Percentiles rank a stretch among this genome's conserved stretches.
Conservation (phyloP, 306 rosid genomes). For the Vachellia collinsii region DNA sequence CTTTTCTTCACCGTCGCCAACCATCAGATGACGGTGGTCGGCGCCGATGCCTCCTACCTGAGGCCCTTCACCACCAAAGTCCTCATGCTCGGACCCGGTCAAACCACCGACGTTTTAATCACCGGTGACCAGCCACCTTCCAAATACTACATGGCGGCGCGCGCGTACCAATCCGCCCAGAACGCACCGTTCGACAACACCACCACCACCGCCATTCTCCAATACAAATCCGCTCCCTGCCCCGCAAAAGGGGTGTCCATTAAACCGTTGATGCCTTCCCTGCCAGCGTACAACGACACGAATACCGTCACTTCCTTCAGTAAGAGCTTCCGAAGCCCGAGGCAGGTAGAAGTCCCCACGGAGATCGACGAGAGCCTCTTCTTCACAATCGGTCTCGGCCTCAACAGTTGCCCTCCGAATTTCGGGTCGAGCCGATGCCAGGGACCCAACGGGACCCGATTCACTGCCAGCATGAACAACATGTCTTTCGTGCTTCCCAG, state of each 20-base stretch:
- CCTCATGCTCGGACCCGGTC: constrained; percentile 92
- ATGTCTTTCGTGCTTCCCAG: constrained; percentile 78
- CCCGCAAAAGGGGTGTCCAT: constrained; percentile 38
- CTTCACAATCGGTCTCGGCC: constrained; percentile 76
- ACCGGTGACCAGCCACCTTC: constrained; percentile 68
- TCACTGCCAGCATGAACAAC: constrained; percentile 86
- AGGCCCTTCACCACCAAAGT: constrained; percentile 81
- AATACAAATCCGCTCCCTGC: constrained; percentile 58
- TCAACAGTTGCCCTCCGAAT: constrained; percentile 66
- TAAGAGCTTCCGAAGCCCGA: constrained; percentile 57
- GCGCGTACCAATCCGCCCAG: constrained; percentile 76
- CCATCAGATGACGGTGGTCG: constrained; percentile 76
- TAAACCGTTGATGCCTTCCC: constrained; percentile 60
- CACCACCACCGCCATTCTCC: constrained; percentile 88
- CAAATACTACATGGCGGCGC: constrained; percentile 77
- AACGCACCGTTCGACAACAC: constrained; percentile 79
- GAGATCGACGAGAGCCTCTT: constrained; percentile 69
- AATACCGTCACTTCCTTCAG: constrained; percentile 71
- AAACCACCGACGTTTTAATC: constrained; percentile 89
- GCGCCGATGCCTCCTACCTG: constrained; percentile 86
- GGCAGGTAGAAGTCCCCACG: constrained; percentile 62
- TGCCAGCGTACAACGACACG: constrained; percentile 87
- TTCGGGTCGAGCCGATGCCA: constrained; percentile 54
- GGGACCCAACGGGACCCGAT: constrained; percentile 86
- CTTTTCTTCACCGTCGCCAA: constrained; percentile 82